Evolutionary conservation across 31 red algal species (phyloP).

Genomic region (Endocladia muricata): DNA sequence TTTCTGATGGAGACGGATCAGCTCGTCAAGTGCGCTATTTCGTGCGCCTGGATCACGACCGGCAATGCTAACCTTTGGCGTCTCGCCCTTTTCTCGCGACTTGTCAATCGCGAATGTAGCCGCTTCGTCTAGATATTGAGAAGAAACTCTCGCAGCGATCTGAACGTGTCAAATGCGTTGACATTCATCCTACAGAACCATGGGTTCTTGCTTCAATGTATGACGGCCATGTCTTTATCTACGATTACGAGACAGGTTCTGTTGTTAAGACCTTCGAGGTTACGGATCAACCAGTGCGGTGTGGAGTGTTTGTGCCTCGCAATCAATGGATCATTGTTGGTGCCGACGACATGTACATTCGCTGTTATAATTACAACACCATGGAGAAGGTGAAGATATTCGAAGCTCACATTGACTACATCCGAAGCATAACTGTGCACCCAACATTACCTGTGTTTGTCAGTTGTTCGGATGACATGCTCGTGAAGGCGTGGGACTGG

Average conservation of each 20-base stretch:
- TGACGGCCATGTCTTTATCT: slow-evolving; percentile 92
- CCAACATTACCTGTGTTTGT: slow-evolving; percentile 90
- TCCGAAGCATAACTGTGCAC: slow-evolving; percentile 89
- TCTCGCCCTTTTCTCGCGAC: too few relatives aligned
- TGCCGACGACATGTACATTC: slow-evolving; percentile 94
- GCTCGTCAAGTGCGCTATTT: too few relatives aligned
- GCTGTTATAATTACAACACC: slow-evolving; percentile 99
- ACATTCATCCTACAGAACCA: slow-evolving; percentile 96
- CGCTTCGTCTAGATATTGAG: slow-evolving; percentile 87
- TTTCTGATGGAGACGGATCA: too few relatives aligned
- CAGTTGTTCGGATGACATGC: slow-evolving; percentile 97
- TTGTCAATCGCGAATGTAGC: too few relatives aligned
- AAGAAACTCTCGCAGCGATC: slow-evolving; percentile 83
- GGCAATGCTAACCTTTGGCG: too few relatives aligned
- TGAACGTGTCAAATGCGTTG: slow-evolving; percentile 98
- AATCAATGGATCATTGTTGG: slow-evolving; percentile 98
- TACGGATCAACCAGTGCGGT: slow-evolving; percentile 96
- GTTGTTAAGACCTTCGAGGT: slow-evolving; percentile 96
- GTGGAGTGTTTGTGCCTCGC: slow-evolving; percentile 82
- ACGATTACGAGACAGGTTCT: slow-evolving; percentile 79
- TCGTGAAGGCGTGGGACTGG: slow-evolving; percentile 99
- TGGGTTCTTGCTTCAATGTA: slow-evolving; percentile 96
- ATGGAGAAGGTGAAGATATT: slow-evolving; percentile 98
- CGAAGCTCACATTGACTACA: slow-evolving; percentile 98
- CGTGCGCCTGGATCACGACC: too few relatives aligned